A percentile compares a stretch with the other conserved stretches of the same genome.
These are phyloP conservation scores for Trichoderma simmonsii DNA, from an alignment of 2,329 filamentous ascomycete species.

Conservation along the genomic window DNA sequence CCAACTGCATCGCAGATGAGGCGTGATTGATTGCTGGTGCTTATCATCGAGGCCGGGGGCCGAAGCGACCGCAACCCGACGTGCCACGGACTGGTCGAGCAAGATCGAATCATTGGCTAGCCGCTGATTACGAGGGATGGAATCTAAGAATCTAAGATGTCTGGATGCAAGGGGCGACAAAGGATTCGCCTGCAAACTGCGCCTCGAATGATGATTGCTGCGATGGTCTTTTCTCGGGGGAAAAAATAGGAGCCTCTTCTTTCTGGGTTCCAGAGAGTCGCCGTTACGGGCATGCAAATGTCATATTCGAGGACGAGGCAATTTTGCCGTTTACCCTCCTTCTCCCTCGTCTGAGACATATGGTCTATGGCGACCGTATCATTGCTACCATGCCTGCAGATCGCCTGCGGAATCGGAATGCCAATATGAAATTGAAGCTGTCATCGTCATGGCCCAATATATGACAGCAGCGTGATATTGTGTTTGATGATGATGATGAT, in stretches of 20 bases:
- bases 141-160: constrained; percentile 5
- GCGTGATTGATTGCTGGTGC: not conserved
- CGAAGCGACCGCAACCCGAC: not conserved
- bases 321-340: not conserved
- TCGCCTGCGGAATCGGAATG: not conserved
- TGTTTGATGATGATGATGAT: not conserved
- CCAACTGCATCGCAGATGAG: not conserved
- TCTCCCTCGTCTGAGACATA: not conserved
- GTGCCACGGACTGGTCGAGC: not conserved
- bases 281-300: not conserved
- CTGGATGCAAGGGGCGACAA: not conserved
- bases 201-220: not conserved
- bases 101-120: not conserved
- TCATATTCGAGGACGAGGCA: not conserved
- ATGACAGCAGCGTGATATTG: not conserved
- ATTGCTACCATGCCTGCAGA: not conserved
- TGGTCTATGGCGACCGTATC: too few species aligned
- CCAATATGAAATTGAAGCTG: not conserved
- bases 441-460: not conserved
- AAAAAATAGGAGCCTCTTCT: not conserved
- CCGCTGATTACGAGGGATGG: not conserved
- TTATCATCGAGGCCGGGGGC: not conserved
- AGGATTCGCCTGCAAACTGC: not conserved
- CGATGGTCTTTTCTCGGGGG: not conserved
- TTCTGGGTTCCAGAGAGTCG: not conserved